These are phyloP conservation scores for Pseudopyricularia cyperi DNA, from an alignment of 2,329 filamentous ascomycete genomes.

Conservation along the genomic window DNA sequence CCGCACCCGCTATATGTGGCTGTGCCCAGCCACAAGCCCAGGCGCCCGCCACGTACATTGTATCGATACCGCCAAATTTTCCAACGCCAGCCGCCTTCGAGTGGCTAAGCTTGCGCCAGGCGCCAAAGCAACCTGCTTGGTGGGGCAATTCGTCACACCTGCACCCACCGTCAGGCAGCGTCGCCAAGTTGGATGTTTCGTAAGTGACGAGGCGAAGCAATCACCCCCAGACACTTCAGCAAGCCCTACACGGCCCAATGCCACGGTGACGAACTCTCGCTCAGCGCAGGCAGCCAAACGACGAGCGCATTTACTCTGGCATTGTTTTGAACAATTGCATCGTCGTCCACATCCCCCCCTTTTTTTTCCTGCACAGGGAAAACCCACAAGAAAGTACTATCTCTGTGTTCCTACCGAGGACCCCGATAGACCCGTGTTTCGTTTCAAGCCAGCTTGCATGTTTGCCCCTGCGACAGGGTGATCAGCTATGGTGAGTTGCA, in stretches of 20 bases:
- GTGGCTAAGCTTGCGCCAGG: not conserved
- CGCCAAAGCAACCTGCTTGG: not conserved
- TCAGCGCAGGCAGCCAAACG: not conserved
- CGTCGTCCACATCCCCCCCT: not conserved
- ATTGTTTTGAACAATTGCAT: not conserved
- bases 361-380: not conserved
- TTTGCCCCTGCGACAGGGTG: not conserved
- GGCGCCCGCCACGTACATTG: too few species aligned
- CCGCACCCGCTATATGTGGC: too few species aligned
- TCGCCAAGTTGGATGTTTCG: constrained; percentile 4
- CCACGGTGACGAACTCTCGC: not conserved
- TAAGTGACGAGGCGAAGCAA: constrained; percentile 4
- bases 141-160: constrained; percentile 5
- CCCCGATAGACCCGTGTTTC: not conserved
- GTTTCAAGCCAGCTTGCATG: not conserved
- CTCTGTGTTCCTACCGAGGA: not conserved
- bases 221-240: not conserved
- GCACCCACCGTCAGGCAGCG: constrained; percentile 5
- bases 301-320: not conserved
- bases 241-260: not conserved
- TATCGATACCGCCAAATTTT: too few species aligned
- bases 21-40: too few species aligned
- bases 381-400: not conserved
- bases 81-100: too few species aligned
- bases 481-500: constrained; percentile 5